These are phyloP conservation scores for Diaporthe ilicicola DNA, from an alignment of 2,329 filamentous ascomycete species.

Conservation along the genomic window DNA sequence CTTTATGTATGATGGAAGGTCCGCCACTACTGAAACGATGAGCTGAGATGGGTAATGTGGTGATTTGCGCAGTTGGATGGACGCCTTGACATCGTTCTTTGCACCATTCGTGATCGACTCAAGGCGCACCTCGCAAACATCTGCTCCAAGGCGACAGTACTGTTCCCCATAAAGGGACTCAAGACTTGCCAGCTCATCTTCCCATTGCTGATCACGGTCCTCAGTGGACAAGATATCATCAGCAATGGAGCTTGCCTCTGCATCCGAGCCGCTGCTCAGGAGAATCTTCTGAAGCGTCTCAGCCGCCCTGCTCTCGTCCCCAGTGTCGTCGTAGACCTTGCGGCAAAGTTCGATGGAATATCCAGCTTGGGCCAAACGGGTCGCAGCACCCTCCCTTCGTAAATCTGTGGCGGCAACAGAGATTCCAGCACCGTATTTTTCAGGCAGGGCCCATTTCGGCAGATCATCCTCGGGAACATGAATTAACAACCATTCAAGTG, in stretches of 20 bases:
- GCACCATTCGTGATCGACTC: slow-evolving; percentile 61
- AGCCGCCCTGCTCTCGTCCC: slow-evolving; percentile 79
- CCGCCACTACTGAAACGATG: slow-evolving; percentile 74
- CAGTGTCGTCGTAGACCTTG: slow-evolving; percentile 75
- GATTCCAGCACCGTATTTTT: slow-evolving; percentile 90
- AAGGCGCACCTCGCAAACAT: slow-evolving; percentile 76
- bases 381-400: slow-evolving; percentile 81
- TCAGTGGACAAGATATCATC: slow-evolving; percentile 39
- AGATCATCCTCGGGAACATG: slow-evolving; percentile 97
- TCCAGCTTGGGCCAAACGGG: slow-evolving; percentile 81
- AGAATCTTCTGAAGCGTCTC: slow-evolving; percentile 80
- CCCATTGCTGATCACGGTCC: slow-evolving; percentile 73
- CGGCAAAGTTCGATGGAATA: slow-evolving; percentile 88
- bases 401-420: slow-evolving; percentile 85
- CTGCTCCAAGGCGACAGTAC: slow-evolving; percentile 67
- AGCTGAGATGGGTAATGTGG: slow-evolving; percentile 75
- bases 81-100: slow-evolving; percentile 59
- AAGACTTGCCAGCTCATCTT: slow-evolving; percentile 84
- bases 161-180: slow-evolving; percentile 86
- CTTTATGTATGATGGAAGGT: slow-evolving; percentile 90
- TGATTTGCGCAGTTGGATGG: slow-evolving; percentile 74
- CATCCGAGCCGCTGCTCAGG: slow-evolving; percentile 54
- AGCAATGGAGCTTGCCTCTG: slow-evolving; percentile 32
- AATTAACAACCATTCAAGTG: slow-evolving; percentile 93
- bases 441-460: slow-evolving; percentile 90